Evolutionary conservation across 129 eudicot species (phyloP), one percentile per base, ranked within the genome.

Genomic region (Ambrosia artemisiifolia): DNA sequence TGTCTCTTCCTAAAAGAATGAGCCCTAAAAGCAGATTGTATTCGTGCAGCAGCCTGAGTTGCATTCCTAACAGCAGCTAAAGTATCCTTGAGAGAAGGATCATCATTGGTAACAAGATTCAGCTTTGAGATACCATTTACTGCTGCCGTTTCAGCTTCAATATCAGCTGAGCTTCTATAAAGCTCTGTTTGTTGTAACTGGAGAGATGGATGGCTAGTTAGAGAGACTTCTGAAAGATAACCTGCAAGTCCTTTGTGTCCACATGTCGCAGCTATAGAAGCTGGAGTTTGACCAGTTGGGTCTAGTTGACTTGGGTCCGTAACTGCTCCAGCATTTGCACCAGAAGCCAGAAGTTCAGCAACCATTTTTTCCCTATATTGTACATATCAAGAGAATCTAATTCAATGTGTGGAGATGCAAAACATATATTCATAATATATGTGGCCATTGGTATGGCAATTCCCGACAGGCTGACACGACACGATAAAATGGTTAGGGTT

Each of bases 11-110:
- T 78, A 75, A 95, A 95, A 63, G 99, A 95, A 82, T 91, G 99
- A 30, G 97, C 97, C 64, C 99, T 88, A 55, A 95, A 90, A 54
- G 99, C 99, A 56, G 94, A 83, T 70, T 95, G 99, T 71, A 95
- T 95, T 4, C 97, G 94, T 8, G 99, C 99, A 79, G 99, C 99
- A 30, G 99, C 99, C 77, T 88, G 96, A 53, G 96, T 80, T 48
- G 84, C 86, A 80, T 91, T 95, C 40, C 99, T 79, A 44, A 88
- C 94, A 35, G 96, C 99, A 67, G 94, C 96, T 70, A 95, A 82
- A 38, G 91, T 78, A 65, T 83, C 82, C 57, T 74, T 84, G 33
- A 91, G 85, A 68, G 89, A 87, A 57, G 59, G 81, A 77, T 91
- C 97, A 67, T 86, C 99, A 40, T 56, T 66, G 51, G 85, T 48